These are phyloP conservation scores for Daedalea quercina DNA, from an alignment of 768 basidiomycete species.

Conservation along the genomic window DNA sequence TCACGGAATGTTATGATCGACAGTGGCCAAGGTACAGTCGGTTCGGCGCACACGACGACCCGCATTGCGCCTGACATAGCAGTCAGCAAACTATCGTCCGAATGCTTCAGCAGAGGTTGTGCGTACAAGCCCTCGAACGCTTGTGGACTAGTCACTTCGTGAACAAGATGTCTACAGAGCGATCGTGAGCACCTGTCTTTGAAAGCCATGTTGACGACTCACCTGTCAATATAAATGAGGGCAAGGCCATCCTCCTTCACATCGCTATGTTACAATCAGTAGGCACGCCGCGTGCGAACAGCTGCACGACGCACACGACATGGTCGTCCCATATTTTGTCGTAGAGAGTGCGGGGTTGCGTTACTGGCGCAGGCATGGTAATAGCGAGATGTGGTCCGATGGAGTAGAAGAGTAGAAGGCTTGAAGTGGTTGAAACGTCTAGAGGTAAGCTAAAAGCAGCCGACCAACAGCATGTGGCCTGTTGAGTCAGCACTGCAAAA, in stretches of 20 bases:
- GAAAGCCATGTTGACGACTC: slow-evolving; percentile 1
- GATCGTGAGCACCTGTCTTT: neutral
- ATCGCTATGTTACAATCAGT: slow-evolving; percentile 37
- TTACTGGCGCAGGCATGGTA: slow-evolving; percentile 51
- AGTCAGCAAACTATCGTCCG: neutral
- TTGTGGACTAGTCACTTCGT: slow-evolving; percentile 61
- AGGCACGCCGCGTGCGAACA: neutral
- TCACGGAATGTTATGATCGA: slow-evolving; percentile 54
- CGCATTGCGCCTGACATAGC: slow-evolving; percentile 35
- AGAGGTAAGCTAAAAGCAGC: too few relatives aligned
- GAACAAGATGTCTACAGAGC: slow-evolving; percentile 42
- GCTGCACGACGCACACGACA: slow-evolving; percentile 57
- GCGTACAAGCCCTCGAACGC: slow-evolving; percentile 51
- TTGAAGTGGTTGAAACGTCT: neutral
- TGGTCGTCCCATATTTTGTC: slow-evolving; percentile 99
- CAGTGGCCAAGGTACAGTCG: slow-evolving; percentile 60
- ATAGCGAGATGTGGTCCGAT: neutral
- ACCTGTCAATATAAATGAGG: slow-evolving; percentile 65
- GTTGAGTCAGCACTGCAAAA: neutral
- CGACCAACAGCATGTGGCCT: neutral
- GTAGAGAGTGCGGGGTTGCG: slow-evolving; percentile 81
- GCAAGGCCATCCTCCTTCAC: slow-evolving; percentile 70
- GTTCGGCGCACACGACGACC: slow-evolving; percentile 50
- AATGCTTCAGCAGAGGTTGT: neutral
- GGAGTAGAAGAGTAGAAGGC: neutral